These are phyloP conservation scores for Brassica nigra DNA, from an alignment of 345 rosid genomes.

Conservation along the genomic window DNA sequence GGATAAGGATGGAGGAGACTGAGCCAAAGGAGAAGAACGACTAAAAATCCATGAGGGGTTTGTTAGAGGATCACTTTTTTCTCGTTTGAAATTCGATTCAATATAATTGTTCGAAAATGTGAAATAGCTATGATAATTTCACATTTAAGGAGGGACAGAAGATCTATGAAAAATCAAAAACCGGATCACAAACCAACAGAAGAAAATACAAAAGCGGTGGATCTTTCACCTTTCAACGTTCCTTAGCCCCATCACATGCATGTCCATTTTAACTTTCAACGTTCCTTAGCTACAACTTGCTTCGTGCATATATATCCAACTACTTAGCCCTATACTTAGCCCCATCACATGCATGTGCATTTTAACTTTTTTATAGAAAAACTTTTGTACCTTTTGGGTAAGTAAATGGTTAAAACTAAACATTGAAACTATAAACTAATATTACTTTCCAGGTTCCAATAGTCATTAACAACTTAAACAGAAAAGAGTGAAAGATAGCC, in stretches of 20 bases:
- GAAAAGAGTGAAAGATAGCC: neutral
- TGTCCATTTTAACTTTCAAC: constrained; percentile 3
- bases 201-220: neutral
- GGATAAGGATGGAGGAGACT: neutral
- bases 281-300: constrained; percentile 28
- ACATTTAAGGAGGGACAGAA: neutral
- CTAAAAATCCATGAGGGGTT: neutral
- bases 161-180: neutral
- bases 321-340: constrained; percentile 8
- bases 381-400: neutral
- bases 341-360: constrained; percentile 17
- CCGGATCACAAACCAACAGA: constrained; percentile 23
- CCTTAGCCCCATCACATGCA: neutral
- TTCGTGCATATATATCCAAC: constrained; percentile 24
- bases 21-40: neutral
- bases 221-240: constrained; percentile 15
- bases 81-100: neutral
- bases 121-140: neutral
- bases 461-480: neutral
- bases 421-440: neutral
- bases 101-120: neutral
- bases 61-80: neutral
- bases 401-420: neutral
- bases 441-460: constrained; percentile 4
- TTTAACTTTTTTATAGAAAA: neutral